A percentile compares a stretch with the other conserved stretches of the same genome.
Conservation (phyloP, 805 yeast species). For the Candida krabiensis region DNA sequence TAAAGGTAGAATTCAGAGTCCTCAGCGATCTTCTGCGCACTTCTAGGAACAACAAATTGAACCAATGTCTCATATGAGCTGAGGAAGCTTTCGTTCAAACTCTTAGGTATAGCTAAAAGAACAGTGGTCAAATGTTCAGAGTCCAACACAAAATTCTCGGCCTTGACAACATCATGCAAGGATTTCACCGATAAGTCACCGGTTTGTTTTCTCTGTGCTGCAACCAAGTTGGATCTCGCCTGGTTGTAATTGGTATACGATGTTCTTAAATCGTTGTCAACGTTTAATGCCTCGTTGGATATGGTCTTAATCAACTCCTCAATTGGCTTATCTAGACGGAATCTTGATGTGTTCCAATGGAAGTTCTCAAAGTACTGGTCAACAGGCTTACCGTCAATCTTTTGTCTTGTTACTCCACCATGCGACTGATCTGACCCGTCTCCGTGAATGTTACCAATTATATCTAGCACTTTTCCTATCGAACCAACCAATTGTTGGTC, state of each 20-base stretch:
- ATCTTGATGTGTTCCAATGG: conserved; percentile 86
- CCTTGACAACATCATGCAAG: conserved; percentile 82
- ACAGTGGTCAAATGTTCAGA: conserved; percentile 86
- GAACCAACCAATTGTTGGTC: conserved; percentile 77
- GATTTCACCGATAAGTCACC: conserved; percentile 93
- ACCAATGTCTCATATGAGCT: conserved; percentile 72
- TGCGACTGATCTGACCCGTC: conserved; percentile 9
- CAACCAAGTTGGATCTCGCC: conserved; percentile 79
- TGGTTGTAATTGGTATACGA: conserved; percentile 72
- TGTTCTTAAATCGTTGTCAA: conserved; percentile 83
- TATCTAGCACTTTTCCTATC: conserved; percentile 74
- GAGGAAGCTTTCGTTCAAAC: conserved; percentile 58
- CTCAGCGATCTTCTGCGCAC: conserved; percentile 65
- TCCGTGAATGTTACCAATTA: conserved; percentile 52
- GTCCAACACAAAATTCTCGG: conserved; percentile 77
- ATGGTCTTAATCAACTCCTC: conserved; percentile 70
- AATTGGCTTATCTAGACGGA: conserved; percentile 80
- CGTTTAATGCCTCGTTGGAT: conserved; percentile 72
- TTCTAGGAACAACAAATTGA: conserved; percentile 87
- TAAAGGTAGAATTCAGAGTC: conserved; percentile 77
- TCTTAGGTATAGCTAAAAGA: conserved; percentile 85
- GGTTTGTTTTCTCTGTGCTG: conserved; percentile 88
- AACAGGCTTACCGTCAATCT: conserved; percentile 45
- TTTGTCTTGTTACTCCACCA: conserved; percentile 22
- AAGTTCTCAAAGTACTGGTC: conserved; percentile 71